These are phyloP conservation scores for Podila horticola DNA, from an alignment of 192 early-diverging fungal genomes.

Conservation along the genomic window DNA sequence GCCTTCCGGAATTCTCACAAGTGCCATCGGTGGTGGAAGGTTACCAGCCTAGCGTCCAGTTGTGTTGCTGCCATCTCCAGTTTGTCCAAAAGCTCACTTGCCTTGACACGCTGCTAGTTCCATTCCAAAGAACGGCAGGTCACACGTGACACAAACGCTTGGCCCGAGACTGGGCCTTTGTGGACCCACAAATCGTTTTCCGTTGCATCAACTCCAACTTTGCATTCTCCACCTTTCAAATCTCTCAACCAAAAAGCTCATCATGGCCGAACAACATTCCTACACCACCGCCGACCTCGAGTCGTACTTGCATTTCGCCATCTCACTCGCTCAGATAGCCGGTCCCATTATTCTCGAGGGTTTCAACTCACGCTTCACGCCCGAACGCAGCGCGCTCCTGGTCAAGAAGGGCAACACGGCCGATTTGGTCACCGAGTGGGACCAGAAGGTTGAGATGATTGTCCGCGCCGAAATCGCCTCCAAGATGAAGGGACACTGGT, in stretches of 20 bases:
- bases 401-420: slow-evolving; percentile 72
- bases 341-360: slow-evolving; percentile 69
- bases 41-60: no score
- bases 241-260: background rate
- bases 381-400: slow-evolving; percentile 52
- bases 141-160: background rate
- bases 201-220: background rate
- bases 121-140: no score
- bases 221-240: background rate
- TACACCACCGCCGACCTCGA: slow-evolving; percentile 45
- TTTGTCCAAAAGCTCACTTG: no score
- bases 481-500: slow-evolving; percentile 59
- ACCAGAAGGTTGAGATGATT: slow-evolving; percentile 81
- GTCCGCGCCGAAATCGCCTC: slow-evolving; percentile 62
- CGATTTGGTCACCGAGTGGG: slow-evolving; percentile 90
- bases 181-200: background rate
- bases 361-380: slow-evolving; percentile 55
- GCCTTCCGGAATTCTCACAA: no score
- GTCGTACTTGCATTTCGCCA: slow-evolving; percentile 59
- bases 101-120: no score
- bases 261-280: slow-evolving; percentile 18
- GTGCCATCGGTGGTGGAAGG: no score
- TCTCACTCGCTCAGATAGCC: slow-evolving; percentile 62
- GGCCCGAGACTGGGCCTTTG: no score
- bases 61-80: no score